phyloP scores from a whole-genome alignment of 306 rosid genomes.

The Casuarina glauca region DNA sequence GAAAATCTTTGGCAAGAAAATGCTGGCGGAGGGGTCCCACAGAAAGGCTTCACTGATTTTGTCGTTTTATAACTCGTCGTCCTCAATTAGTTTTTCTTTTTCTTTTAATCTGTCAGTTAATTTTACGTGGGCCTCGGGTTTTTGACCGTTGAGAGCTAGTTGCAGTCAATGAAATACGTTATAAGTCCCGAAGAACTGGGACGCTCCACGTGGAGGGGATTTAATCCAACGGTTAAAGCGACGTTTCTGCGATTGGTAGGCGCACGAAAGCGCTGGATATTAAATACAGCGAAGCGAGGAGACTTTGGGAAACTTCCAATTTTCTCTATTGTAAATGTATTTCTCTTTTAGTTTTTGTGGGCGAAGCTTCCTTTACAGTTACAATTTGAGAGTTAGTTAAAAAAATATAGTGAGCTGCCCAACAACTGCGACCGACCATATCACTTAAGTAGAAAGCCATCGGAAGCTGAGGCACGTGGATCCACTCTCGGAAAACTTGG shows the following conservation, averaged over 20 bases:
- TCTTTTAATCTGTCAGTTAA: not conserved
- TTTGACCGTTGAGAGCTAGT: not conserved
- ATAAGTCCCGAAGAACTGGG: not conserved
- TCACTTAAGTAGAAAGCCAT: not conserved
- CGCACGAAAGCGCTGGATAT: not conserved
- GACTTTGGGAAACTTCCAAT: no score
- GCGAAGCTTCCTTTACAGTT: no score
- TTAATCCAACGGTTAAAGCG: slow-evolving; percentile 34
- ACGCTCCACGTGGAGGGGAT: not conserved
- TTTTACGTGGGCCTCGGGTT: no score
- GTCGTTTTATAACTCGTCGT: not conserved
- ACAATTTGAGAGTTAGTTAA: no score
- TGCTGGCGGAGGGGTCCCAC: not conserved
- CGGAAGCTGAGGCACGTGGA: not conserved
- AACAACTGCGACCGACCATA: not conserved
- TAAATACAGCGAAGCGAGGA: not conserved
- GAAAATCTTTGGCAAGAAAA: no score
- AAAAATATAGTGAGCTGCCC: no score
- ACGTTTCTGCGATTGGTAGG: slow-evolving; percentile 18
- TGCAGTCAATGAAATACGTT: not conserved
- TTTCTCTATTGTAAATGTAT: no score
- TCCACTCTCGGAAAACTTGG: not conserved
- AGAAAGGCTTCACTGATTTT: not conserved
- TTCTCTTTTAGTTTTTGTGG: no score
- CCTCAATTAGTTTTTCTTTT: no score